Evolutionary conservation across 2,329 filamentous ascomycete genomes (phyloP), one percentile per base, ranked within the genome.

Genomic region (Cladosporium phlei): DNA sequence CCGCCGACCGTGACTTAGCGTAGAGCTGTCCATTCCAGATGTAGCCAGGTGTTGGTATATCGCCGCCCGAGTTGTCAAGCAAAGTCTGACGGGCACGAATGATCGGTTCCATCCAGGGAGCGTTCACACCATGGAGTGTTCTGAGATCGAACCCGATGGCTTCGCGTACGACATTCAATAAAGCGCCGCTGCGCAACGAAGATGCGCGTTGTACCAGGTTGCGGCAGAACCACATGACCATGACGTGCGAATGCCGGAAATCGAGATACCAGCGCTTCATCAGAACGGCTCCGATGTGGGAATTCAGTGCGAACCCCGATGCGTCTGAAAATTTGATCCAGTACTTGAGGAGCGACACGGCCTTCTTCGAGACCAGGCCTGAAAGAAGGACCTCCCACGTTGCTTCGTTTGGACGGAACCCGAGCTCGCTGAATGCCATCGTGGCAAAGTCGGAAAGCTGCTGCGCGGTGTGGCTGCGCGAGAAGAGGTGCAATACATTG

Each of bases 131-230:
- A 33, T 33, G 38, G 9, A 42, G 16, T 11, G 53, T 46, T 38
- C 61, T 48, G 17, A 65, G 30, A 33, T 65, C 63, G 29, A 55
- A 58, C 1, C 46, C 54, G 28, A 59, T 53, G 8, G 57, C 51
- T 24, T 58, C 53, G 17, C 49, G 52, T 30, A 63, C 46, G 4
- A 62, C 16, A 27, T 46, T 35, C 10, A 52, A n/a, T 17, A 59
- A 46, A 4, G 50, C 47, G 3, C 27, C 14, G 14, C 52, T 46
- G n/a, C 45, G 33, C 20, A 61, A 52, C 9, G 51, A 46, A 11
- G 58, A 54, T 7, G 47, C 53, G 7, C 14, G 9, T 6, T 28
- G 25, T 4, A 39, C 17, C 14, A 65, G 35, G 24, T 50, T 39
- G 16, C 57, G 54, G 46, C 57, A 61, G 9, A 59, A 47, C 50